These are phyloP conservation scores for Medicago ruthenica DNA, from an alignment of 306 rosid species.

Conservation along the genomic window DNA sequence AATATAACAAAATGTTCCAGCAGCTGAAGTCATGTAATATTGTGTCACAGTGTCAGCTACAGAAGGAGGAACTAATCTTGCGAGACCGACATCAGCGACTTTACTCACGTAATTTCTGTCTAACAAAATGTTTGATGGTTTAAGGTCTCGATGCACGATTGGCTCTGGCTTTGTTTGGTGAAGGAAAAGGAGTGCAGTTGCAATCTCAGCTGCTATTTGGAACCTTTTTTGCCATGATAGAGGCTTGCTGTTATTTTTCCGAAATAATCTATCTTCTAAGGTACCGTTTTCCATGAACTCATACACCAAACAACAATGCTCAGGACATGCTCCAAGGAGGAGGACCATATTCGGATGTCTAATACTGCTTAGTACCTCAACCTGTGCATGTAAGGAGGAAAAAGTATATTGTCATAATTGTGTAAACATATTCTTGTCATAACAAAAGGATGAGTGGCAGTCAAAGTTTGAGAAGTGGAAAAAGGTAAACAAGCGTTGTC, in stretches of 20 bases:
- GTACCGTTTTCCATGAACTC: conserved; percentile 91
- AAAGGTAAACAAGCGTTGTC: background rate
- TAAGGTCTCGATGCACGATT: conserved; percentile 92
- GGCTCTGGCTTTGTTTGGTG: conserved; percentile 98
- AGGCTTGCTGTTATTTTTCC: conserved; percentile 67
- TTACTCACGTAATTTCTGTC: conserved; percentile 84
- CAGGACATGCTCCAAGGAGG: conserved; percentile 96
- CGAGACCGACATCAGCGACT: conserved; percentile 88
- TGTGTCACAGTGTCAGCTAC: conserved; percentile 81
- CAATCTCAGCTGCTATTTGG: conserved; percentile 81
- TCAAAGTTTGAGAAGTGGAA: background rate
- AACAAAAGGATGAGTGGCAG: background rate
- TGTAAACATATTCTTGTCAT: background rate
- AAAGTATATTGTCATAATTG: conserved; percentile 19
- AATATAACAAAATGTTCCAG: conserved; percentile 96
- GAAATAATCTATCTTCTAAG: conserved; percentile 81
- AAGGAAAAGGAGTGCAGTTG: conserved; percentile 88
- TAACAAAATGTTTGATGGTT: conserved; percentile 89
- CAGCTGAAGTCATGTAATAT: conserved; percentile 90
- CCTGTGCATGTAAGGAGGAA: conserved; percentile 50
- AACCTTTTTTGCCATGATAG: conserved; percentile 79
- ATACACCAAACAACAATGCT: conserved; percentile 89
- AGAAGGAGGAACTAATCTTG: conserved; percentile 84
- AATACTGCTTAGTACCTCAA: conserved; percentile 85
- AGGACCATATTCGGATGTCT: conserved; percentile 98